Evolutionary conservation across 164 flowering plant genomes (phyloP).

Genomic region (Euptelea pleiosperma): DNA sequence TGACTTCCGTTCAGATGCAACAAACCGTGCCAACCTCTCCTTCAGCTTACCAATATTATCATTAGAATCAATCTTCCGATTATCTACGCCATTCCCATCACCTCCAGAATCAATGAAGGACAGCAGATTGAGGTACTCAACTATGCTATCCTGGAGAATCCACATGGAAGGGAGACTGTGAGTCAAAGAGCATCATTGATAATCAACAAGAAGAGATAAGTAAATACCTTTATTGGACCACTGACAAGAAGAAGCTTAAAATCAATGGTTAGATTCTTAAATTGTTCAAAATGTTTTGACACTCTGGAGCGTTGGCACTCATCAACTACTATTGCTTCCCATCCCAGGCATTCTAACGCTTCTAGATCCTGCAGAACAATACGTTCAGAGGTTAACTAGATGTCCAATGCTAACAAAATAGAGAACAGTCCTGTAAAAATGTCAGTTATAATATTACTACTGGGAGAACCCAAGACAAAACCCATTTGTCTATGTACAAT

Average conservation of each 20-base stretch:
- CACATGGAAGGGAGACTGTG: constrained; percentile 2
- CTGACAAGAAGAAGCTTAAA: constrained; percentile 48
- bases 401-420: not conserved
- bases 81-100: constrained; percentile 10
- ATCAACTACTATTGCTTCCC: constrained; percentile 71
- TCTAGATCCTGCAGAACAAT: constrained; percentile 58
- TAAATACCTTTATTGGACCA: constrained; percentile 52
- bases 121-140: constrained; percentile 44
- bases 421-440: not conserved
- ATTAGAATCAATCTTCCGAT: constrained; percentile 20
- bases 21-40: constrained; percentile 40
- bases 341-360: constrained; percentile 34
- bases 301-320: constrained; percentile 42
- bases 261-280: constrained; percentile 40
- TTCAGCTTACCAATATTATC: constrained; percentile 36
- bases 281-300: constrained; percentile 32
- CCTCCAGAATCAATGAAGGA: constrained; percentile 43
- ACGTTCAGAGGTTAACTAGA: constrained; percentile 1
- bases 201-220: not conserved
- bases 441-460: not conserved
- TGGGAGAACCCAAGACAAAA: not conserved
- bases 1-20: constrained; percentile 42
- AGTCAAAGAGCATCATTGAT: constrained; percentile 9
- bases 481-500: too few relatives aligned
- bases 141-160: constrained; percentile 46